Percentiles rank a stretch among this genome's conserved stretches.
These are phyloP conservation scores for Exsudoporus frostii DNA, from an alignment of 768 basidiomycete genomes.

Conservation along the genomic window DNA sequence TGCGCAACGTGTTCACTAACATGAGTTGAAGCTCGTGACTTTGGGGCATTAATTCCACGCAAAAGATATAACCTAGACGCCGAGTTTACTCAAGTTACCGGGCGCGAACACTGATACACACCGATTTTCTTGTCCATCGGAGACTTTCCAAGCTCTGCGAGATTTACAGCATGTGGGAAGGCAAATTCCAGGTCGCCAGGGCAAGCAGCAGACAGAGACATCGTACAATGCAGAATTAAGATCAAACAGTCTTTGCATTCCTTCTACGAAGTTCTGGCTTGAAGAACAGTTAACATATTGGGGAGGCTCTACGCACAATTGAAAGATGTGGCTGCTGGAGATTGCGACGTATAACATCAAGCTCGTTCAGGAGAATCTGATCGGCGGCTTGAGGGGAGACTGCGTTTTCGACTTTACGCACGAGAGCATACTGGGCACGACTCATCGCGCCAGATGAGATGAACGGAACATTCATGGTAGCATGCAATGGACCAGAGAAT, in stretches of 20 bases:
- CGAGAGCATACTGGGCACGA: constrained; percentile 71
- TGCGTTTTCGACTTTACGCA: constrained; percentile 68
- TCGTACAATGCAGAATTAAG: constrained; percentile 66
- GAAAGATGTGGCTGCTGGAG: constrained; percentile 50
- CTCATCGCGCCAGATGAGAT: constrained; percentile 74
- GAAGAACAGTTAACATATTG: constrained; percentile 2
- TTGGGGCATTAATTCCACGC: constrained; percentile 65
- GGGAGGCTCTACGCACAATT: constrained; percentile 43
- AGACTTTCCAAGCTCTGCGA: constrained; percentile 66
- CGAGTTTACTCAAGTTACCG: neutral
- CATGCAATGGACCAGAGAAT: neutral
- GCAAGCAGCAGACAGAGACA: constrained; percentile 42
- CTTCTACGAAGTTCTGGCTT: constrained; percentile 39
- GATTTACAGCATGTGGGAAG: constrained; percentile 68
- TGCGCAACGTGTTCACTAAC: constrained; percentile 83
- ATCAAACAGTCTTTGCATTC: constrained; percentile 65
- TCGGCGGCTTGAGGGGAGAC: constrained; percentile 56
- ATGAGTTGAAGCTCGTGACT: constrained; percentile 73
- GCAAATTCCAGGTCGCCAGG: constrained; percentile 62
- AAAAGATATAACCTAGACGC: constrained; percentile 71
- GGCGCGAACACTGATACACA: constrained; percentile 22
- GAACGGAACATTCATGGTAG: constrained; percentile 74
- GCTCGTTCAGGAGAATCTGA: constrained; percentile 55
- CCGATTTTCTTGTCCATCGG: constrained; percentile 69
- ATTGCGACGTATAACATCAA: constrained; percentile 52